Percentiles rank a stretch among this genome's conserved stretches.
These are phyloP conservation scores for Lantana camara DNA, from an alignment of 257 asterid species.

Conservation along the genomic window DNA sequence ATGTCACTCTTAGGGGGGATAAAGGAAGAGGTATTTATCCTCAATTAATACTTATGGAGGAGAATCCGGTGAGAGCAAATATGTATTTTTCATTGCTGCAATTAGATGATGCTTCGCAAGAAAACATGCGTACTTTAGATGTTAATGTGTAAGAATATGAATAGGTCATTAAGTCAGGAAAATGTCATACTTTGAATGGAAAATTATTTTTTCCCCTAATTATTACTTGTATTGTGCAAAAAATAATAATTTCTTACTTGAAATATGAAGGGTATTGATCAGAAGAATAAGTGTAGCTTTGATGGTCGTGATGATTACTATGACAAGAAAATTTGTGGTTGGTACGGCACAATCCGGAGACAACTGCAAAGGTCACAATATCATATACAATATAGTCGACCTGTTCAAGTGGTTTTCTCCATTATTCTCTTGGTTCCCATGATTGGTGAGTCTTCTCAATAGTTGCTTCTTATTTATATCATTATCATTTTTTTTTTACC, in stretches of 20 bases:
- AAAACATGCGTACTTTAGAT: too few species aligned
- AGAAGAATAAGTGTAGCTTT: slow-evolving; percentile 71
- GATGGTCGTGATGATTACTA: slow-evolving; percentile 68
- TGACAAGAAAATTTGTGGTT: slow-evolving; percentile 71
- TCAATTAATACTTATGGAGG: too few species aligned
- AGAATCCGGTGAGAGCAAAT: too few species aligned
- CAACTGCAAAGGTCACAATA: slow-evolving; percentile 92
- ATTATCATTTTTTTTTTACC: not conserved
- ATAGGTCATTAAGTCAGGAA: too few species aligned
- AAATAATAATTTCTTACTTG: slow-evolving; percentile 17
- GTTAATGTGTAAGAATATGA: too few species aligned
- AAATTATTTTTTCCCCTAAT: too few species aligned
- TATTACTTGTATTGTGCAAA: slow-evolving; percentile 12
- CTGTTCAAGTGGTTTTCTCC: slow-evolving; percentile 61
- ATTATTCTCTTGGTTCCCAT: slow-evolving; percentile 56
- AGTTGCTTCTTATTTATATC: slow-evolving; percentile 5
- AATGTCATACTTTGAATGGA: too few species aligned
- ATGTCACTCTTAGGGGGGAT: too few species aligned
- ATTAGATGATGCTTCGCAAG: too few species aligned
- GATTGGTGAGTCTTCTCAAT: slow-evolving; percentile 64
- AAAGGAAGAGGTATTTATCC: too few species aligned
- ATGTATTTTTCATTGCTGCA: too few species aligned
- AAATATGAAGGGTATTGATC: slow-evolving; percentile 54
- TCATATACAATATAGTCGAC: slow-evolving; percentile 76
- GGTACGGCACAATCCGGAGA: slow-evolving; percentile 82